Evolutionary conservation across 1,139 yeast species (phyloP), one percentile per base, ranked within the genome.

Genomic region (Yamadazyma songkhlaensis): DNA sequence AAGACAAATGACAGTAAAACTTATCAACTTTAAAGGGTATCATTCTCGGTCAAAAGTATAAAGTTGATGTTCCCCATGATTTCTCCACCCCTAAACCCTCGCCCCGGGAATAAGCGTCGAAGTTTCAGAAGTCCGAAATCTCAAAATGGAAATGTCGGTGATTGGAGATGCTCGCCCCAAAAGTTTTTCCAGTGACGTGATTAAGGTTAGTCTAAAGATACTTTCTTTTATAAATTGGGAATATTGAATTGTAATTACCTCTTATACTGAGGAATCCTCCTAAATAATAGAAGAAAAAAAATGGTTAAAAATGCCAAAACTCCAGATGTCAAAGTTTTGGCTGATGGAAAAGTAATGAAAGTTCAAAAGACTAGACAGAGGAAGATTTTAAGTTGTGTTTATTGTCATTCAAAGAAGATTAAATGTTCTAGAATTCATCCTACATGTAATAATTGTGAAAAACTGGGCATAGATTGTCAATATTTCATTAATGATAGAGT

Each of bases 361-460:
- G 74, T 77, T 7, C 84, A 79, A 46, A 77, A 74, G 42, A 64
- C 79, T 4, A 68, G 84, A 42, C 84, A 79, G 51, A 55, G 84
- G 38, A 68, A 71, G 49, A 77, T 79, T 33, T 60, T 74, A 35
- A 69, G 77, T 41, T 79, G 84, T 57, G 76, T 79, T 10, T 72
- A 79, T 31, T 79, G 84, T 45, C 84, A 79, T 52, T 76, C 79
- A 38, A 68, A 80, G 41, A 79, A 79, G 54, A 77, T 78, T 47
- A 77, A 77, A 50, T 79, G 84, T 49, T 70, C 79, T 2, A 59
- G 84, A 41, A 72, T 62, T 10, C 64, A 58, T 21, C 75, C 75
- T 7, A 52, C 60, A 3, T 79, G 84, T 49, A 59, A 59, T 39
- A 76, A 74, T 52, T 79, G 84, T 54, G 56, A 67, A 46, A 67